Conservation (phyloP, 106 monocot genomes). For the Dendrobium chrysotoxum region DNA sequence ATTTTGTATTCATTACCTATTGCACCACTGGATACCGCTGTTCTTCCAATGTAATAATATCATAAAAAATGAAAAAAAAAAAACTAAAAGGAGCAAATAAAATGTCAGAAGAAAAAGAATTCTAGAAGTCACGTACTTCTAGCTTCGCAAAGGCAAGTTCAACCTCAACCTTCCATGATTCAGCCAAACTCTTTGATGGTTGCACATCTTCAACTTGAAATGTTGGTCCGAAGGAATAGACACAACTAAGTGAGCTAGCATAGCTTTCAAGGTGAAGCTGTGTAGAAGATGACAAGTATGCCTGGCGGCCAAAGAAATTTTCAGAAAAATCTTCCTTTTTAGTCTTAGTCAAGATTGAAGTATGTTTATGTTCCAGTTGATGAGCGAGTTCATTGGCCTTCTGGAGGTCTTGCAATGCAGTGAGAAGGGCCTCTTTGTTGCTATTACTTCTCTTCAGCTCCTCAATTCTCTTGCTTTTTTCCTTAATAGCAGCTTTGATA, state of each 20-base stretch:
- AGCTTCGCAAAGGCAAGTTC: conserved; percentile 69
- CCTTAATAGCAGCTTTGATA: conserved; percentile 53
- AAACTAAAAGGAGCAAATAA: not conserved
- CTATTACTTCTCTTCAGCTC: conserved; percentile 69
- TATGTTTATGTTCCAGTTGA: conserved; percentile 39
- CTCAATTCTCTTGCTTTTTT: conserved; percentile 57
- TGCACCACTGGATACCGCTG: too few species aligned
- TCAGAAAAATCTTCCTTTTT: conserved; percentile 33
- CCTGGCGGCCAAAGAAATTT: conserved; percentile 54
- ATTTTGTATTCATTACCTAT: too few species aligned
- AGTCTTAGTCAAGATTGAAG: conserved; percentile 5
- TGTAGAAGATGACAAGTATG: conserved; percentile 34
- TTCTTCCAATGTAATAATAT: too few species aligned
- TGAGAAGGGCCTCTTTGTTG: conserved; percentile 55
- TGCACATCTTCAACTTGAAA: conserved; percentile 39
- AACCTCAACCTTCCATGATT: conserved; percentile 72
- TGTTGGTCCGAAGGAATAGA: conserved; percentile 62
- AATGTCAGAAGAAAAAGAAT: not conserved
- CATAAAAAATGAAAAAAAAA: too few species aligned
- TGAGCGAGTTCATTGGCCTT: conserved; percentile 56
- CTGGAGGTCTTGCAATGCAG: conserved; percentile 53
- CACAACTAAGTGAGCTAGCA: conserved; percentile 68
- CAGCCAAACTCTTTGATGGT: conserved; percentile 35
- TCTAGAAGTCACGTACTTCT: conserved; percentile 31
- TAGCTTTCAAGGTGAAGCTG: conserved; percentile 71